Evolutionary conservation across 768 basidiomycete genomes (phyloP), one percentile per base, ranked within the genome.

Genomic region (Flagelloscypha sp.): DNA sequence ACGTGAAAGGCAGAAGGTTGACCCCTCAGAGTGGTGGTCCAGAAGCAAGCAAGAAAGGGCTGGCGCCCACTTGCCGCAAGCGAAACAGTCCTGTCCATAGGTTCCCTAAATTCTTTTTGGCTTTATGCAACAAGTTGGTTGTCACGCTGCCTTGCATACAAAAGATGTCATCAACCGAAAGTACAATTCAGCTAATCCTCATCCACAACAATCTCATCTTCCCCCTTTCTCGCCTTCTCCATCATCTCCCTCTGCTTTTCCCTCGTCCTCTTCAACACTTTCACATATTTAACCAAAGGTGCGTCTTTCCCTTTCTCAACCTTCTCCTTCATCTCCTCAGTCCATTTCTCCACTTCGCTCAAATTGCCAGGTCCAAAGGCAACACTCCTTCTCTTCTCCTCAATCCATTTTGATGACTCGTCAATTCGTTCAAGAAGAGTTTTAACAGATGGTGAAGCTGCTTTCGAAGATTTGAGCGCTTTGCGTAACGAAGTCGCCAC

Each of bases 361-460:
- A 83, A 54, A 45, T 74, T 74, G 3, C 73, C 76, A 2, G 95
- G 94, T 3, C 76, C 71, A 47, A 98, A 92, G 15, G 60, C 58
- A 3, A 95, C 79, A 15, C 62, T 65, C 38, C 74, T 75, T 38
- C 95, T 66, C 50, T 64, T 70, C 49, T 72, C 61, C 52, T 87
- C 81, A 25, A 86, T 66, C 87, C 83, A 97, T 40, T 62, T 70
- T 10, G 70, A 68, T 42, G 84, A 88, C 48, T 87, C 85, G 44
- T 98, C 92, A 28, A 94, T 59, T 13, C 88, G 78, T 52, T 97
- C 94, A 33, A 94, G 63, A 9, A 99, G 63, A 0, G 68, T 65
- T 59, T 93, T 97, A 16, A 88, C 56, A 30, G 60, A 48, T 29
- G 56, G 48, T 19, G 57, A 51, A 29, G 55, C 56, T 23, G 65